These are phyloP conservation scores for Xylariaceae sp. DNA, from an alignment of 2,329 filamentous ascomycete genomes.

Conservation along the genomic window DNA sequence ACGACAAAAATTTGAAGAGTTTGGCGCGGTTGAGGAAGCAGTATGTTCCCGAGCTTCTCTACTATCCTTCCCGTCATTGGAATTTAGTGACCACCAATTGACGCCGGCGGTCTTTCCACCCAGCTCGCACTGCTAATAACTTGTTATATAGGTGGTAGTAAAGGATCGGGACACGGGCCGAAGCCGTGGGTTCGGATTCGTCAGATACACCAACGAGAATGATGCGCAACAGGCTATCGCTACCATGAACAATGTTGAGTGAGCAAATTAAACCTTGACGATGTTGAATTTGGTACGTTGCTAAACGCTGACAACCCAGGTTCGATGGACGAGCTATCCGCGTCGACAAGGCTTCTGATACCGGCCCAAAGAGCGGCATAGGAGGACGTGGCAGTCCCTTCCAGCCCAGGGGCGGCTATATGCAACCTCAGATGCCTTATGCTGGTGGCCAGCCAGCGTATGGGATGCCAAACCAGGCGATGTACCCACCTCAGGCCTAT, in stretches of 20 bases:
- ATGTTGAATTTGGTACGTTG: not conserved
- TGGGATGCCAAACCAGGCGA: conserved; percentile 30
- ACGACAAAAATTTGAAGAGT: conserved; percentile 88
- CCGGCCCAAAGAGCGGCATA: conserved; percentile 57
- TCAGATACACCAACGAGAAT: conserved; percentile 74
- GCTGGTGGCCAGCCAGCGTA: conserved; percentile 34
- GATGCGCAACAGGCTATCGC: conserved; percentile 75
- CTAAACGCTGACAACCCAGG: conserved; percentile 40
- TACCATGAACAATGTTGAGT: conserved; percentile 88
- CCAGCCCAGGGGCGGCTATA: conserved; percentile 29
- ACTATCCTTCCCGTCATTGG: no score
- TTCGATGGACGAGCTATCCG: conserved; percentile 94
- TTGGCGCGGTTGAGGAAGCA: conserved; percentile 87
- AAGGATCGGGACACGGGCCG: conserved; percentile 96
- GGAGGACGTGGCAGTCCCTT: conserved; percentile 33
- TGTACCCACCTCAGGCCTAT: conserved; percentile 36
- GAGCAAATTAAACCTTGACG: conserved; percentile 33
- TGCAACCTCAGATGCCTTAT: conserved; percentile 30
- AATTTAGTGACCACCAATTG: no score
- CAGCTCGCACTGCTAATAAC: conserved; percentile 4
- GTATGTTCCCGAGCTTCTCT: conserved; percentile 53
- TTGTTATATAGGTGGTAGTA: conserved; percentile 71
- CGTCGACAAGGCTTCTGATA: conserved; percentile 92
- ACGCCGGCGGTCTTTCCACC: no score
- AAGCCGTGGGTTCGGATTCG: conserved; percentile 96